phyloP scores from a whole-genome alignment of 164 flowering plant genomes.

The Euptelea pleiosperma region DNA sequence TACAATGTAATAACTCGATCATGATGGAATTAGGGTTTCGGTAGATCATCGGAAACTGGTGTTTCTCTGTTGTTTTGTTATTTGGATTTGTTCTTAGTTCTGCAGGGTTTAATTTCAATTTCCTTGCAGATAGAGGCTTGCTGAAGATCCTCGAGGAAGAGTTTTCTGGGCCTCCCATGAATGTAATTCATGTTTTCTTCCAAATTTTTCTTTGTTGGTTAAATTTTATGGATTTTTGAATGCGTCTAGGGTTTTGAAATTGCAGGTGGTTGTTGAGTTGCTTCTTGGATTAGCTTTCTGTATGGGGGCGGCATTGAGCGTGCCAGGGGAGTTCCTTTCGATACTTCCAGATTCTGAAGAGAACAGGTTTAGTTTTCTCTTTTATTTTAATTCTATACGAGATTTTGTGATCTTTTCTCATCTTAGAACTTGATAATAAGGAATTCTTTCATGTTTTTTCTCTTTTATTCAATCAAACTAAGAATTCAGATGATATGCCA shows the following conservation, averaged over 20 bases:
- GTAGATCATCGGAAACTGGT: background rate
- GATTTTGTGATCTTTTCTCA: too few relatives aligned
- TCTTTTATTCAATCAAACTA: too few relatives aligned
- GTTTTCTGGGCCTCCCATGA: slow-evolving; percentile 76
- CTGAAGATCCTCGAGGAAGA: slow-evolving; percentile 92
- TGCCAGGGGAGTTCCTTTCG: slow-evolving; percentile 76
- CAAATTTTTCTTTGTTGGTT: background rate
- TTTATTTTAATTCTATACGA: too few relatives aligned
- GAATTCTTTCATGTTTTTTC: too few relatives aligned
- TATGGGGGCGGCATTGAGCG: slow-evolving; percentile 74
- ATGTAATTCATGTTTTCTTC: slow-evolving; percentile 29
- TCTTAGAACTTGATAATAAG: too few relatives aligned
- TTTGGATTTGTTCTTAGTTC: background rate
- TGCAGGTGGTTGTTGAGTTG: slow-evolving; percentile 74
- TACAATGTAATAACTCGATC: slow-evolving; percentile 49
- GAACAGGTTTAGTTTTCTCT: slow-evolving; percentile 52
- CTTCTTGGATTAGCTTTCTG: slow-evolving; percentile 59
- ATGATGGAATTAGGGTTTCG: slow-evolving; percentile 8
- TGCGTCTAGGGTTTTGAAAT: slow-evolving; percentile 11
- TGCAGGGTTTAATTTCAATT: slow-evolving; percentile 1
- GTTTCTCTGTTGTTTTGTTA: background rate
- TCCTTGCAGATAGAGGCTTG: slow-evolving; percentile 70
- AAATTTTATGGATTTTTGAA: background rate
- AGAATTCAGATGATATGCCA: too few relatives aligned
- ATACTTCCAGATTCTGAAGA: slow-evolving; percentile 85